Base-by-base conservation (phyloP, 257 asterid genomes). In the Schizonepeta tenuifolia region DNA sequence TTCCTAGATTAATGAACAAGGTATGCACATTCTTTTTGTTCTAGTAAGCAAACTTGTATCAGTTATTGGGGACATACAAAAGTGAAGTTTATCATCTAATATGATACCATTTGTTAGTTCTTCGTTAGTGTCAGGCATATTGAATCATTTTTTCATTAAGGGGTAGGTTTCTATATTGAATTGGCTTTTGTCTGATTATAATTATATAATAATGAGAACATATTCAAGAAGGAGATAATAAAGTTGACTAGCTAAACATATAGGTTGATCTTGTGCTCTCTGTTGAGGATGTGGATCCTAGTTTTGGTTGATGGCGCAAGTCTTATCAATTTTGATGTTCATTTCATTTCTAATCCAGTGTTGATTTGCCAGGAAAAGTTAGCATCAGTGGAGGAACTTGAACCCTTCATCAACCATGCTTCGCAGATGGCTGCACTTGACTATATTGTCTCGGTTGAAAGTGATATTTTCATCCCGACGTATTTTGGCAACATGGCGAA, bases 341-440 rank as follows among this genome's bases (percentile, higher is more conserved):
- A 70, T 58, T 65, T 71, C 50, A 66, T 35, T 65, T 81, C 36
- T 55, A 70, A 46, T 38, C 43, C 64, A 26, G 4, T 44, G 26
- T 36, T 35, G 33, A 8, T 70, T 70, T 69, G 69, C 79, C 82
- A 93, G 98, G 97, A 93, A 77, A 93, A 86, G 84, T 54, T 93
- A 83, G 97, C 96, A 49, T 85, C 96, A 35, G 61, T 67, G 17
- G 90, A 83, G 83, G 97, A 93, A 87, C 92, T 93, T 15, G 87
- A 78, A 70, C 97, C 97, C 64, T 93, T 93, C 72, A 67, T 69
- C 56, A 83, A 85, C 79, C 97, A 93, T 81, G 91, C 98, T 53
- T 86, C 98, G 70, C 98, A 93, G 70, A 79, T 93, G 97, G 98
- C 98, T 72, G 97, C 98, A 56, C 86, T 93, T 59, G 98, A 93